Base-by-base conservation (phyloP, 176 grass and related monocot species). In the Thinopyrum elongatum region DNA sequence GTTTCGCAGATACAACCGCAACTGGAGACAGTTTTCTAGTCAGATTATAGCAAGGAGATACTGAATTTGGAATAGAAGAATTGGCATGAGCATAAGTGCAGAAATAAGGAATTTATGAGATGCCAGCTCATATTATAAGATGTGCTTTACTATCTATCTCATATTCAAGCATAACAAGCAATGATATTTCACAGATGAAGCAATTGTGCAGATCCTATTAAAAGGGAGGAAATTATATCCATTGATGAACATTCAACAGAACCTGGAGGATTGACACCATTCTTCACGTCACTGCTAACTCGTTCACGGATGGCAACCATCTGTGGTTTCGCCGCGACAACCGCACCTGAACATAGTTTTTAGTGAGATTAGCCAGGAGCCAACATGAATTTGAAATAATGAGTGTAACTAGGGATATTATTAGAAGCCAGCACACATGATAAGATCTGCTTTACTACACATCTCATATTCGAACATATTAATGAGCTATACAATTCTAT, bases 241-340 rank as follows among this genome's bases (percentile, higher is more conserved):
- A 25, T 25, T 53, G 10, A 33, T 6, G 34, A 7, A 77, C 19
- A 36, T 4, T 22, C 7, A 84, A 47, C 23, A 74, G 15, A 29
- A 76, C 73, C 73, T 76, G 17, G 73, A 53, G 73, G 14, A 51
- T 4, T 53, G 26, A 27, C 46, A 55, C 46, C 73, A 76, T 76
- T 76, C 73, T 55, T 86, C 58, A 87, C 84, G 14, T 92, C 93
- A 85, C 82, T 90, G 81, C 84, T 99, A 78, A 99, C 97, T 64
- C 66, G 82, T 27, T 99, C 92, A 9, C 77, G 81, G 80, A 99
- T 92, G 16, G 86, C 94, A 82, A 94, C 82, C 74, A 96, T 74
- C 51, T 99, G 97, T 44, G 94, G 70, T 88, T 99, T 96, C 3
- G 88, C 94, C 25, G 84, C 88, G 21, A 99, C 92, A 74, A 99